These are phyloP conservation scores for Eimeria acervulina DNA, from an alignment of 169 alveolate genomes.

Conservation along the genomic window DNA sequence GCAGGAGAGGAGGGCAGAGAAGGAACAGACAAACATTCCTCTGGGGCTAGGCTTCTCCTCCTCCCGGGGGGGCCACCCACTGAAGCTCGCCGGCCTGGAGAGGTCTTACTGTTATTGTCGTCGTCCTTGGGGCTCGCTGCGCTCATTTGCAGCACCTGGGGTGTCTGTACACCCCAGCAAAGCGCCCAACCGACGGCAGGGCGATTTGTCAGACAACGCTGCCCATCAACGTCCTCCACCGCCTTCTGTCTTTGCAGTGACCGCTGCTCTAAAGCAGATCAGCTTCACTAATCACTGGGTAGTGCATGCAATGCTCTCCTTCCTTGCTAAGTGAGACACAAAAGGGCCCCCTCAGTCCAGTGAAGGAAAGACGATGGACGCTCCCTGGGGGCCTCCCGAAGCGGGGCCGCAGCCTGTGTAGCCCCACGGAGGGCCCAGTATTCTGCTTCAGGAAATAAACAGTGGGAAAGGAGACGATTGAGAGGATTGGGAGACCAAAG, in stretches of 20 bases:
- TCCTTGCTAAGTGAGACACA: neutral
- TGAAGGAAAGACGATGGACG: neutral
- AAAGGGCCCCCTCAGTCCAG: neutral
- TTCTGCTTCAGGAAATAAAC: neutral
- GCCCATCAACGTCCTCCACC: neutral
- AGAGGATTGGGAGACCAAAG: neutral
- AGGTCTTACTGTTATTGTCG: neutral
- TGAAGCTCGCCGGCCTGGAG: neutral
- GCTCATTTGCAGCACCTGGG: constrained; percentile 67
- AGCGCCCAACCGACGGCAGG: constrained; percentile 6
- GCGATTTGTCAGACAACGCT: neutral
- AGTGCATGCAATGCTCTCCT: neutral
- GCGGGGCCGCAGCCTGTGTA: neutral
- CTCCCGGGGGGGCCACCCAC: neutral
- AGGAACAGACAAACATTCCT: neutral
- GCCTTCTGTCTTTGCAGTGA: neutral
- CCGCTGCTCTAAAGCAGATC: neutral
- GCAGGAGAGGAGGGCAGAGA: neutral
- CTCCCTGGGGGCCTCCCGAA: neutral
- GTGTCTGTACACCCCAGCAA: constrained; percentile 11
- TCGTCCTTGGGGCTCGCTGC: neutral
- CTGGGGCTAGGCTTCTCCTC: neutral
- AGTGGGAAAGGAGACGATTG: neutral
- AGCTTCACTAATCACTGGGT: neutral
- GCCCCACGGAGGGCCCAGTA: neutral